phyloP scores from a whole-genome alignment of 257 asterid genomes.

The Solanum peruvianum region DNA sequence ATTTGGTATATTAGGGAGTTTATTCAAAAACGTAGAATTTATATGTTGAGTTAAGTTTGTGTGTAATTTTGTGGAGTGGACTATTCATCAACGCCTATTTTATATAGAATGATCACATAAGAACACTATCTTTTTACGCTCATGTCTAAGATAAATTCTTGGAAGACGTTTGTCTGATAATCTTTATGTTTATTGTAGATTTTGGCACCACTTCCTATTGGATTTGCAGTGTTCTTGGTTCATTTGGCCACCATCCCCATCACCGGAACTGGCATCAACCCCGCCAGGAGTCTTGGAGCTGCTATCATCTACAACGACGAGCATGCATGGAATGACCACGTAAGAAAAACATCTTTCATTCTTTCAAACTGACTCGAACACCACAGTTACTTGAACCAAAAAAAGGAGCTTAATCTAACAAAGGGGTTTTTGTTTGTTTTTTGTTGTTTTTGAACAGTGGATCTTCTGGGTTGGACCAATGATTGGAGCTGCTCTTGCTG shows the following conservation, averaged over 20 bases:
- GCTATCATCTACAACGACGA: conserved; percentile 47
- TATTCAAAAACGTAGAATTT: no score
- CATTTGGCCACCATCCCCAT: conserved; percentile 76
- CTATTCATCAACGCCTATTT: neutral
- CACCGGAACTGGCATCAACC: conserved; percentile 83
- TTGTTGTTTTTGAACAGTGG: conserved; percentile 22
- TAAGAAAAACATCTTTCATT: neutral
- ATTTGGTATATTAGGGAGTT: neutral
- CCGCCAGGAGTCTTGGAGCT: conserved; percentile 72
- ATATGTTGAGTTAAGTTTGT: no score
- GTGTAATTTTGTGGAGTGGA: neutral
- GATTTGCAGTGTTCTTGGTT: conserved; percentile 61
- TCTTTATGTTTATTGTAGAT: conserved; percentile 17
- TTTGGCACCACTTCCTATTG: conserved; percentile 79
- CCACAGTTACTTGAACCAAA: neutral
- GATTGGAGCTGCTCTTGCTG: conserved; percentile 52
- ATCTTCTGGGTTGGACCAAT: conserved; percentile 65
- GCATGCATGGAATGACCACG: conserved; percentile 60
- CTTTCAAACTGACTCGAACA: neutral
- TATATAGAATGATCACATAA: no score
- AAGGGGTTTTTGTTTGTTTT: neutral
- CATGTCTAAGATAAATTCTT: neutral
- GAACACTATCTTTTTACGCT: neutral
- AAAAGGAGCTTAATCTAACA: neutral
- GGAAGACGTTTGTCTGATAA: neutral